Conservation (phyloP, 1,139 yeast species). For the Scheffersomyces quercinus region DNA sequence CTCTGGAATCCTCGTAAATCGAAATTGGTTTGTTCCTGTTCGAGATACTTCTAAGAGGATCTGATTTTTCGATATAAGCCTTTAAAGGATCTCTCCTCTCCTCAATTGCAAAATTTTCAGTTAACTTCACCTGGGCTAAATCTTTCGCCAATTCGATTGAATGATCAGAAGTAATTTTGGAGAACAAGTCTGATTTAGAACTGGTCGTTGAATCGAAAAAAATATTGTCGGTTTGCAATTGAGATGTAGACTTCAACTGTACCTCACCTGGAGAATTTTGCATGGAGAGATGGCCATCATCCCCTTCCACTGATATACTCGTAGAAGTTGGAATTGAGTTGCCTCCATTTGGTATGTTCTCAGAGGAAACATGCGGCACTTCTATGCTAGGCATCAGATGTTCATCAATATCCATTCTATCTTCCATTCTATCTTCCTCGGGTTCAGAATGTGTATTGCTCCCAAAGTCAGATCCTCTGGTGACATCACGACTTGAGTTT, state of each 20-base stretch:
- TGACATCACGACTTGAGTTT: not conserved
- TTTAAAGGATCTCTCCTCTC: constrained; percentile 24
- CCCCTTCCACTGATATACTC: not conserved
- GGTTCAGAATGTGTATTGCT: constrained; percentile 11
- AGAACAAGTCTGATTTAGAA: constrained; percentile 17
- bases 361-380: too few relatives aligned
- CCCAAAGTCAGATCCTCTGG: not conserved
- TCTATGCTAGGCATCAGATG: too few relatives aligned
- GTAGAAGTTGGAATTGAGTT: not conserved
- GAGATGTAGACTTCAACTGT: too few relatives aligned
- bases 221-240: constrained; percentile 6
- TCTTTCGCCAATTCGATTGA: constrained; percentile 33
- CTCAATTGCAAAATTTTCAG: constrained; percentile 13
- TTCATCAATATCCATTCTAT: constrained; percentile 5
- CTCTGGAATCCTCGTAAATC: constrained; percentile 39
- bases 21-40: constrained; percentile 34
- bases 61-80: constrained; percentile 40
- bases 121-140: constrained; percentile 41
- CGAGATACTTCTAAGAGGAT: constrained; percentile 41
- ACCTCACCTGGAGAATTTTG: constrained; percentile 1
- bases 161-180: constrained; percentile 18
- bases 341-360: constrained; percentile 1
- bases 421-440: constrained; percentile 7
- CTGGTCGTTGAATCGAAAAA: constrained; percentile 12
- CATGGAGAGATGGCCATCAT: constrained; percentile 2